Conservation (phyloP, 2,329 filamentous ascomycete genomes). For the Hymenoscyphus infarciens region DNA sequence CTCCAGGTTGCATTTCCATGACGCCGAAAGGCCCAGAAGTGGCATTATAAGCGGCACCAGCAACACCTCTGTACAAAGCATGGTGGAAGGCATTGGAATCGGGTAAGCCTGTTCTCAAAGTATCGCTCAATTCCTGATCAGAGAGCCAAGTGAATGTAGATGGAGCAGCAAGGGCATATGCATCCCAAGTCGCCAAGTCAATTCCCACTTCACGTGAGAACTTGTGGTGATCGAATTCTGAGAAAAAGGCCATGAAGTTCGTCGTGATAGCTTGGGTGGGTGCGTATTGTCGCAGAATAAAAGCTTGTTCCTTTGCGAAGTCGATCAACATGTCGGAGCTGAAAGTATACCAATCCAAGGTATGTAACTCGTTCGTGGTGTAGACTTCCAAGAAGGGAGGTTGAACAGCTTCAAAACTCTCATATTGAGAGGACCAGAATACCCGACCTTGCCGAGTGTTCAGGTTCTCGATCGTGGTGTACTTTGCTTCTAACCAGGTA, state of each 20-base stretch:
- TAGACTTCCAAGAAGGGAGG: not conserved
- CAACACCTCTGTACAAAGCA: not conserved
- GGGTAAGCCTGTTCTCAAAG: not conserved
- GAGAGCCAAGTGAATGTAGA: not conserved
- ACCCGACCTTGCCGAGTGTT: not conserved
- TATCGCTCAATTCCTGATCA: not conserved
- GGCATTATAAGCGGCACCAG: not conserved
- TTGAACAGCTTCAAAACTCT: not conserved
- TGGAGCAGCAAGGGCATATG: not conserved
- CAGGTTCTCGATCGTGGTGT: not conserved
- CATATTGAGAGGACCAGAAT: not conserved
- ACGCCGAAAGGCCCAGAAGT: not conserved
- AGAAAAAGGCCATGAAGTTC: not conserved
- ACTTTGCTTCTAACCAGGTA: not conserved
- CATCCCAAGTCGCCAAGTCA: not conserved
- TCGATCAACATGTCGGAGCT: not conserved
- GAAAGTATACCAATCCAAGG: not conserved
- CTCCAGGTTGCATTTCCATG: constrained; percentile 1
- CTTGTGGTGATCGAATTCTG: not conserved
- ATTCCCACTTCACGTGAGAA: not conserved
- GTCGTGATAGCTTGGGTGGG: not conserved
- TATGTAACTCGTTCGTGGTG: not conserved
- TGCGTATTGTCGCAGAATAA: not conserved
- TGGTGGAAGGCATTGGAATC: not conserved
- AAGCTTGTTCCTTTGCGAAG: not conserved